Evolutionary conservation across 192 early-diverging fungal species (phyloP).

Genomic region (Martensiomyces pterosporus): DNA sequence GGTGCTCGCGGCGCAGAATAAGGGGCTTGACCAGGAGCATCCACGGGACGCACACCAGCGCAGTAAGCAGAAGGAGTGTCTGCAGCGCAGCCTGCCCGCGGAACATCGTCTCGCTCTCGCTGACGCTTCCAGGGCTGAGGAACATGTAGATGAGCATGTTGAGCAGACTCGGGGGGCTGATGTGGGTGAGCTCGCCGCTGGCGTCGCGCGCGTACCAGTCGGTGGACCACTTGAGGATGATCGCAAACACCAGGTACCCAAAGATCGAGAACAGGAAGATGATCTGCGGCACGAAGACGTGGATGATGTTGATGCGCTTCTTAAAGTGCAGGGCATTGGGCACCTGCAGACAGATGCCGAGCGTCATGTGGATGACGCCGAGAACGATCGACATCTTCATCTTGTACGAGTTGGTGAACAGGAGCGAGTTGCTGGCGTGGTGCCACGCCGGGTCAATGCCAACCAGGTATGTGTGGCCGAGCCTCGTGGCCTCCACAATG

Average conservation of each 20-base stretch:
- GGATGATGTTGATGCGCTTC: slow-evolving; percentile 71
- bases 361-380: slow-evolving; percentile 96
- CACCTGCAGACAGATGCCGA: slow-evolving; percentile 85
- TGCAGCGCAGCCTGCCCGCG: slow-evolving; percentile 85
- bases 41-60: slow-evolving; percentile 92
- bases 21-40: slow-evolving; percentile 94
- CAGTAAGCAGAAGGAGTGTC: slow-evolving; percentile 71
- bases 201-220: slow-evolving; percentile 79
- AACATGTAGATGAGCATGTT: slow-evolving; percentile 99
- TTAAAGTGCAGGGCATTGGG: slow-evolving; percentile 90
- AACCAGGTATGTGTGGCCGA: slow-evolving; percentile 63
- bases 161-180: slow-evolving; percentile 87
- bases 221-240: slow-evolving; percentile 94
- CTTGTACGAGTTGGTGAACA: slow-evolving; percentile 99
- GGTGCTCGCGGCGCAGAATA: slow-evolving; percentile 78
- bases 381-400: slow-evolving; percentile 99
- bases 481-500: slow-evolving; percentile 59
- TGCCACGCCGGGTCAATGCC: slow-evolving; percentile 96
- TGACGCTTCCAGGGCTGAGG: slow-evolving; percentile 80
- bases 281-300: slow-evolving; percentile 92
- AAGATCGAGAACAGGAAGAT: slow-evolving; percentile 91
- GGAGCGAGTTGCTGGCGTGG: slow-evolving; percentile 84
- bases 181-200: slow-evolving; percentile 57
- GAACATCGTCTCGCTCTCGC: slow-evolving; percentile 67
- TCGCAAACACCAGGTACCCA: slow-evolving; percentile 89